Conservation (phyloP, 257 asterid genomes). For the Perilla frutescens region DNA sequence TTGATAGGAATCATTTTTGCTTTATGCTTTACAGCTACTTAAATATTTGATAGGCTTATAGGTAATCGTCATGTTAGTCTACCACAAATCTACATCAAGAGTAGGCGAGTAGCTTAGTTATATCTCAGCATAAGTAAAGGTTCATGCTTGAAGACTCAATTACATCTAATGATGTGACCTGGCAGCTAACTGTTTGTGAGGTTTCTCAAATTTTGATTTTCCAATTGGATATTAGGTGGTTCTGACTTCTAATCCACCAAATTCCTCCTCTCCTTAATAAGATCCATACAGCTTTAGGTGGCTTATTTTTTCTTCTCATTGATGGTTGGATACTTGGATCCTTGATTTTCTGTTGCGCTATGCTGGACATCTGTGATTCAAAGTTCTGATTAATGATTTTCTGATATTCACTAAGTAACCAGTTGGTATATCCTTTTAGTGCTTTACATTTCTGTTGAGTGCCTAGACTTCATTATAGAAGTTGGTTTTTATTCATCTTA, state of each 20-base stretch:
- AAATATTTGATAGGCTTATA: constrained; percentile 6
- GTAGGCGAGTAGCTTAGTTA: neutral
- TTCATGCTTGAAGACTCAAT: neutral
- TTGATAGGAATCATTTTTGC: neutral
- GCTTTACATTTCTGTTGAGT: neutral
- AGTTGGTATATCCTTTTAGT: neutral
- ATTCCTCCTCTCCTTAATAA: neutral
- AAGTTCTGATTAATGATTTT: neutral
- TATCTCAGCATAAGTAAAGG: neutral
- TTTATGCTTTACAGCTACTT: neutral
- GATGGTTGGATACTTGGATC: neutral
- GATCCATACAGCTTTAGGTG: neutral
- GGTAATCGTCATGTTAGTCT: neutral
- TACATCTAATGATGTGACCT: constrained; percentile 16
- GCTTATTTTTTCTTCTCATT: neutral
- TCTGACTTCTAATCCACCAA: constrained; percentile 18
- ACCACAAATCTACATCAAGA: constrained; percentile 1
- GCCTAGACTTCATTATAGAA: neutral
- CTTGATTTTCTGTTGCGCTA: neutral
- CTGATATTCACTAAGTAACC: constrained; percentile 1
- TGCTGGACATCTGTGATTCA: neutral
- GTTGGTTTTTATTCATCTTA: neutral
- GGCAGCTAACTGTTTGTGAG: constrained; percentile 13
- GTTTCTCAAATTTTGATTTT: constrained; percentile 5
- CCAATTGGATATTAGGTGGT: constrained; percentile 2